These are phyloP conservation scores for Bryoerythrophyllum caledonicum DNA, from an alignment of 225 moss, liverwort and hornwort species.

Conservation along the genomic window DNA sequence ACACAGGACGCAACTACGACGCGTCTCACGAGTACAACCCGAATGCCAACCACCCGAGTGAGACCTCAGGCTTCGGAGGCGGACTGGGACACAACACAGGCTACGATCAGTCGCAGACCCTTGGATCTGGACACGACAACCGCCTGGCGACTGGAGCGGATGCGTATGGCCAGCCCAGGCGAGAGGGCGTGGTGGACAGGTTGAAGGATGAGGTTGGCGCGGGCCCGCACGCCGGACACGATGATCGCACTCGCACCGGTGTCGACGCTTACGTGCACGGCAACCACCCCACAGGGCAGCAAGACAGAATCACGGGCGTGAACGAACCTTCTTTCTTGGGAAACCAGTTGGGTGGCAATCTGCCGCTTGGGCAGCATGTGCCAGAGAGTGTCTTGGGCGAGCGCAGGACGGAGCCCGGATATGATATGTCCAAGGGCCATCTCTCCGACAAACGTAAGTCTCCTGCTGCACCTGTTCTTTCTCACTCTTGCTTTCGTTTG, in stretches of 20 bases:
- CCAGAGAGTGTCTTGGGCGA: accelerated
- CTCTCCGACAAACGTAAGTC: neutral
- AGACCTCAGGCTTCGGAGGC: slow-evolving; percentile 10
- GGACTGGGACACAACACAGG: neutral
- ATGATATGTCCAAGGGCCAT: slow-evolving; percentile 21
- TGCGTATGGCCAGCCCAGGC: neutral
- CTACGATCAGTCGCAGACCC: neutral
- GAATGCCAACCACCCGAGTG: neutral
- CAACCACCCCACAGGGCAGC: too few species aligned
- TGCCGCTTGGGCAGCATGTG: neutral
- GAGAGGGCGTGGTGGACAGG: neutral
- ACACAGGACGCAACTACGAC: neutral
- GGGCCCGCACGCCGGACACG: neutral
- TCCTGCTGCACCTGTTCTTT: accelerated
- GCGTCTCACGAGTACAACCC: neutral
- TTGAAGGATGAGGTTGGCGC: neutral
- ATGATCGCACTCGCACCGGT: too few species aligned
- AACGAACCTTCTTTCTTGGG: slow-evolving; percentile 8
- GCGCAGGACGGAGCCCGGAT: slow-evolving; percentile 19
- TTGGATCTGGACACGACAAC: slow-evolving; percentile 11
- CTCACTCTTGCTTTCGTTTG: too few species aligned
- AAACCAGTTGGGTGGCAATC: neutral
- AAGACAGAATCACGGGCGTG: slow-evolving; percentile 3
- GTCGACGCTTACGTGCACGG: too few species aligned
- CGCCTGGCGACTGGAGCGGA: slow-evolving; percentile 10